A percentile compares a stretch with the other conserved stretches of the same genome.
phyloP scores from a whole-genome alignment of 164 flowering plant species.

The Echeveria elegans region DNA sequence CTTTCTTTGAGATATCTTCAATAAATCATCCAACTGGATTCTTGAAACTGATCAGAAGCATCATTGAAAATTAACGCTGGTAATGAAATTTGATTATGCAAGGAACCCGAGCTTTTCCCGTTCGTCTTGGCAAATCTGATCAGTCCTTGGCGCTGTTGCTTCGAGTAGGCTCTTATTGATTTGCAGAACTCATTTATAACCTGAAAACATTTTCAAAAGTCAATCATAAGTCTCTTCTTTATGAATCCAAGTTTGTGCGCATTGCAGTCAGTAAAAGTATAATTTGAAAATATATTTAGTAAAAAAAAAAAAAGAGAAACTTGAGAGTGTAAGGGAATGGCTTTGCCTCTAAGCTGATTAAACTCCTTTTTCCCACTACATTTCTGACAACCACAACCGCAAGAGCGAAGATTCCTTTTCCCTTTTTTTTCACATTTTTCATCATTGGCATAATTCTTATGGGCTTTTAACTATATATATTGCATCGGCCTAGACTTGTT shows the following conservation, averaged over 20 bases:
- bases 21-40: too few relatives aligned
- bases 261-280: neutral
- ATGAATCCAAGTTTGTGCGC: neutral
- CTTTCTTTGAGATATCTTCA: too few relatives aligned
- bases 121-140: neutral
- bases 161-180: neutral
- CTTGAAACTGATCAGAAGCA: too few relatives aligned
- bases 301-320: constrained; percentile 24
- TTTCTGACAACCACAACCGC: constrained; percentile 25
- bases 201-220: neutral
- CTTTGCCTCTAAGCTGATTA: constrained; percentile 95
- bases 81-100: neutral
- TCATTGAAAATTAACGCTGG: too few relatives aligned
- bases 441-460: too few relatives aligned
- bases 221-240: neutral
- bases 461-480: too few relatives aligned
- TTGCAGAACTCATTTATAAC: neutral
- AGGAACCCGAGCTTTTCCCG: neutral
- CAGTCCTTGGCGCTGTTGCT: neutral
- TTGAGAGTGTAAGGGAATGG: constrained; percentile 96
- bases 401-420: too few relatives aligned
- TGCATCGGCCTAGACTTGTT: constrained; percentile 16
- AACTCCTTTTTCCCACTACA: constrained; percentile 48
- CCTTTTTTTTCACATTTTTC: too few relatives aligned
- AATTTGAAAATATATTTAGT: neutral